phyloP scores from a whole-genome alignment of 2,329 filamentous ascomycete genomes.

The Emmonsiellopsis sp. region DNA sequence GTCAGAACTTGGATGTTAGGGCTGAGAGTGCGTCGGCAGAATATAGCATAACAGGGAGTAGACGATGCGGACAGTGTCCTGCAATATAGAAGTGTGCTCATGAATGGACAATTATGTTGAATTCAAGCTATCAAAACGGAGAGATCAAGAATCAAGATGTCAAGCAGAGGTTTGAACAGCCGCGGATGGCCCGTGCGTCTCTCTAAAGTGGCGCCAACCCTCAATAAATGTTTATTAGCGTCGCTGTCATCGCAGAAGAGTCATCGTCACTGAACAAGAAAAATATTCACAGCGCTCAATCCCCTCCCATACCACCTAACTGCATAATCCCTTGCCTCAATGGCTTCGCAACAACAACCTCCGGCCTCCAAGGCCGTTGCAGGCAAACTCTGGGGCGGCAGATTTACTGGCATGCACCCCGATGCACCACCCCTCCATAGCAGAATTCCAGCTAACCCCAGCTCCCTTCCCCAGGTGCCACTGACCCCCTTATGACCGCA shows the following conservation, averaged over 20 bases:
- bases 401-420: conserved; percentile 44
- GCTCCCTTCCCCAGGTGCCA: conserved; percentile 44
- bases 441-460: conserved; percentile 5
- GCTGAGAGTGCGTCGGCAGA: too few relatives aligned
- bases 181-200: too few relatives aligned
- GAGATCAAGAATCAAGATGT: too few relatives aligned
- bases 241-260: background rate
- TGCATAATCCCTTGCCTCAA: background rate
- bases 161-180: too few relatives aligned
- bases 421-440: background rate
- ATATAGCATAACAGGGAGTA: too few relatives aligned
- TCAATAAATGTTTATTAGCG: background rate
- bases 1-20: too few relatives aligned
- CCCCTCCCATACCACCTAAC: background rate
- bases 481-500: conserved; percentile 69
- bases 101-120: too few relatives aligned
- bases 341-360: conserved; percentile 1
- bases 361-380: conserved; percentile 7
- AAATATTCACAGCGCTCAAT: background rate
- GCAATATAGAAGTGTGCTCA: too few relatives aligned
- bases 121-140: too few relatives aligned
- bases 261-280: background rate
- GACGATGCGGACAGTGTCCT: too few relatives aligned
- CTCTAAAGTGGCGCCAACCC: too few relatives aligned
- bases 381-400: conserved; percentile 19